Conservation (phyloP, 305 asterid species). For the Plantago coronopus region DNA sequence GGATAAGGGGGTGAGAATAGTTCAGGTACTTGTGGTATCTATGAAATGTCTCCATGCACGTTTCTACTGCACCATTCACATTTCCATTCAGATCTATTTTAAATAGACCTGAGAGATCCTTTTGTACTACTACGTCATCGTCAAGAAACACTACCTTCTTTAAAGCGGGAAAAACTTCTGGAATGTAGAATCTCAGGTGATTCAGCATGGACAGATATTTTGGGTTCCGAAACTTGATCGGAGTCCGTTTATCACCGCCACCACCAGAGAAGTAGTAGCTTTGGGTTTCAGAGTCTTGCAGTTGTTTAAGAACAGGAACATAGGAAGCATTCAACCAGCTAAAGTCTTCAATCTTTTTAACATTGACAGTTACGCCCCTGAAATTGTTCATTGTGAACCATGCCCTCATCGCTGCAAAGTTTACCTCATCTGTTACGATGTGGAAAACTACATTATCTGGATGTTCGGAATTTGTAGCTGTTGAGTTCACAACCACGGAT, state of each 20-base stretch:
- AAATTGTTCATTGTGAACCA: slow-evolving; percentile 72
- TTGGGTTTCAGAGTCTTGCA: slow-evolving; percentile 71
- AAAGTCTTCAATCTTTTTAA: slow-evolving; percentile 66
- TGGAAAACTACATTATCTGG: slow-evolving; percentile 65
- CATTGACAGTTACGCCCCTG: slow-evolving; percentile 60
- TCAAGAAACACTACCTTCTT: slow-evolving; percentile 74
- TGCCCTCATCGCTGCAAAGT: slow-evolving; percentile 74
- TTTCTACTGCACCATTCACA: slow-evolving; percentile 66
- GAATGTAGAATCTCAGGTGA: slow-evolving; percentile 83
- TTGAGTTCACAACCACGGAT: slow-evolving; percentile 73
- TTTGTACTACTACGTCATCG: slow-evolving; percentile 75
- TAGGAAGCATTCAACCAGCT: slow-evolving; percentile 74
- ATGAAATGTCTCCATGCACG: slow-evolving; percentile 86
- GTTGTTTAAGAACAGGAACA: slow-evolving; percentile 83
- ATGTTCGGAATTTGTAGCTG: slow-evolving; percentile 50
- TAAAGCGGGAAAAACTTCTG: slow-evolving; percentile 72
- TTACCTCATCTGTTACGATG: slow-evolving; percentile 72
- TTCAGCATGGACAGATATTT: slow-evolving; percentile 83
- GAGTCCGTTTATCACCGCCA: slow-evolving; percentile 56
- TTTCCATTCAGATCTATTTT: slow-evolving; percentile 52
- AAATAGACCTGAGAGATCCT: slow-evolving; percentile 62
- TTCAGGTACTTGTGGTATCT: slow-evolving; percentile 77
- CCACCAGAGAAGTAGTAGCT: slow-evolving; percentile 76
- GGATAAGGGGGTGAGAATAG: slow-evolving; percentile 81
- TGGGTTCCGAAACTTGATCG: slow-evolving; percentile 82